phyloP scores from a whole-genome alignment of 2,329 filamentous ascomycete genomes.

The Coleophoma crateriformis region DNA sequence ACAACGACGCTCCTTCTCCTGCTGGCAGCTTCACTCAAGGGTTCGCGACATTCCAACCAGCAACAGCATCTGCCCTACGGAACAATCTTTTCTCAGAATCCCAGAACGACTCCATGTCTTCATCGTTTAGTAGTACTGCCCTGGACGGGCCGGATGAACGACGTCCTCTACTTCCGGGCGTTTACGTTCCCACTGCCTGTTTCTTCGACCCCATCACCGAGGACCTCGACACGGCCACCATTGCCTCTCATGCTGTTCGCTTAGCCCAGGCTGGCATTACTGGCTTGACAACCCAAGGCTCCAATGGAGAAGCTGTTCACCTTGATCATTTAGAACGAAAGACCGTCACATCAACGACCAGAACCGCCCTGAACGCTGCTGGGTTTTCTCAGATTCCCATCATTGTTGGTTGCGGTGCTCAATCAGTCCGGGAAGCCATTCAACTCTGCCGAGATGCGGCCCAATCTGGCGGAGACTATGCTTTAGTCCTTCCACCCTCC shows the following conservation, averaged over 20 bases:
- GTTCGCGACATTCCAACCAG: slow-evolving; percentile 25
- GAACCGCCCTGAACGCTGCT: slow-evolving; percentile 51
- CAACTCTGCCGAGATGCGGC: slow-evolving; percentile 58
- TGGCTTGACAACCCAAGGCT: slow-evolving; percentile 59
- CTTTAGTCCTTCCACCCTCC: slow-evolving; percentile 60
- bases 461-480: slow-evolving; percentile 59
- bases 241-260: slow-evolving; percentile 39
- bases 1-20: slow-evolving; percentile 42
- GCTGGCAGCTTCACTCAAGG: slow-evolving; percentile 36
- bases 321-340: slow-evolving; percentile 56
- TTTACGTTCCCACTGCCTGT: slow-evolving; percentile 70
- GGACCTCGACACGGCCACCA: slow-evolving; percentile 59
- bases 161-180: slow-evolving; percentile 42
- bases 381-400: slow-evolving; percentile 54
- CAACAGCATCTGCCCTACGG: slow-evolving; percentile 13
- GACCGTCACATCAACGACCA: slow-evolving; percentile 52
- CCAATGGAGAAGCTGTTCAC: slow-evolving; percentile 64
- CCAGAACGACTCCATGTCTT: slow-evolving; percentile 25
- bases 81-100: slow-evolving; percentile 27
- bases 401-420: slow-evolving; percentile 61
- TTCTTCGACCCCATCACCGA: slow-evolving; percentile 64
- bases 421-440: slow-evolving; percentile 61
- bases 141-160: slow-evolving; percentile 24
- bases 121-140: slow-evolving; percentile 36
- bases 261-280: slow-evolving; percentile 55